Percentiles rank a stretch among this genome's conserved stretches.
Evolutionary conservation across 345 rosid species (phyloP).

Genomic region (Turnera subulata): DNA sequence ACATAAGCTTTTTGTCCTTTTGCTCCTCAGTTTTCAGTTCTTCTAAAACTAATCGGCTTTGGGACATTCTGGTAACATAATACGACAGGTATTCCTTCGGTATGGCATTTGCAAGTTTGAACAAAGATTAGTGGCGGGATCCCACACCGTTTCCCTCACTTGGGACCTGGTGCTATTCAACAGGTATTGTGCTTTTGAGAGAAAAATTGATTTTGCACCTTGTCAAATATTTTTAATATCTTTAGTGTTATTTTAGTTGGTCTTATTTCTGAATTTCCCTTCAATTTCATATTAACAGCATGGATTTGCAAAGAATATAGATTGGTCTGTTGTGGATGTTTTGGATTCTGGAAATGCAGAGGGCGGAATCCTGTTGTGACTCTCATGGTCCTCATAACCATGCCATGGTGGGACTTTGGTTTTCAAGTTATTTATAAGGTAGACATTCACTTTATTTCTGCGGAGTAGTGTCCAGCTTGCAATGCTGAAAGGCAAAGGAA

Average conservation of each 20-base stretch:
- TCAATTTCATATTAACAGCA: constrained; percentile 42
- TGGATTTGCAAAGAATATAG: constrained; percentile 94
- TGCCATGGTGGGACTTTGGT: constrained; percentile 89
- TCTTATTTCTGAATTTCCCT: constrained; percentile 11
- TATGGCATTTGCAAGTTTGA: constrained; percentile 50
- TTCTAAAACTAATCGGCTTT: too few species aligned
- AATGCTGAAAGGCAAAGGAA: too few species aligned
- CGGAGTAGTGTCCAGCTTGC: background rate
- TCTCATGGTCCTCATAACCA: constrained; percentile 79
- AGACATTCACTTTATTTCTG: constrained; percentile 5
- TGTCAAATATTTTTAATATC: background rate
- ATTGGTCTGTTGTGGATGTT: constrained; percentile 83
- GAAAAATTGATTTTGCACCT: background rate
- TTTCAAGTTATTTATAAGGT: constrained; percentile 82
- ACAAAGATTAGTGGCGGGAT: constrained; percentile 69
- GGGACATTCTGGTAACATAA: too few species aligned
- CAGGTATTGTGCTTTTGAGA: constrained; percentile 45
- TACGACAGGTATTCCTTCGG: constrained; percentile 19
- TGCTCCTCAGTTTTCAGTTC: constrained; percentile 1
- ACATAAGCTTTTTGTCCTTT: background rate
- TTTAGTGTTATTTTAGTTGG: constrained; percentile 12
- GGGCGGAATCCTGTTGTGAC: constrained; percentile 62
- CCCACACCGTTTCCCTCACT: constrained; percentile 98
- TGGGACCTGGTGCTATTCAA: constrained; percentile 85
- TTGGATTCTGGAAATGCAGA: constrained; percentile 55